Base-by-base conservation (phyloP, 2,329 filamentous ascomycete genomes). In the Monosporascus sp. region DNA sequence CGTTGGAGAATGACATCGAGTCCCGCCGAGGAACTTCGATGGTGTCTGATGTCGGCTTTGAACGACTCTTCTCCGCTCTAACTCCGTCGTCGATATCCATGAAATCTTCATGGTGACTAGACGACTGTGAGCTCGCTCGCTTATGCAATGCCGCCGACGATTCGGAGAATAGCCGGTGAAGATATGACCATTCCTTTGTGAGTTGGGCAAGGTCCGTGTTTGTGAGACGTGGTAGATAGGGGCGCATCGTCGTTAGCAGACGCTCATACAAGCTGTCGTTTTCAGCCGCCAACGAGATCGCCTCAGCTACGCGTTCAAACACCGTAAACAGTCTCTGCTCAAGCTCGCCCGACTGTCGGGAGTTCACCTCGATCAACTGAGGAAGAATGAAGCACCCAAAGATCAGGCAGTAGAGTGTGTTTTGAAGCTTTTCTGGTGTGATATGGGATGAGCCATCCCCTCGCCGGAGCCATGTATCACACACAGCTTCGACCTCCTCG, bases 51-150 rank as follows among this genome's bases (percentile, higher is more conserved):
- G 65, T 55, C 17, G 68, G 65, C 48, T 72, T 75, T 26, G 66
- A 71, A 24, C 74, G 75, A 56, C 78, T 84, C 50, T 73, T 73
- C 58, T 87, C 82, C 0, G 83, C 84, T 41, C 82, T 80, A 51
- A 87, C 84, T 2, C 81, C 80, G 14, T 81, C 76, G 61, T 91
- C 87, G 5, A 91, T 51, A 35, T 67, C 64, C 63, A 67, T 66
- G 28, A 54, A 55, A 37, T 67, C 64, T 38, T 56, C 54, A 24
- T 59, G 54, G 3, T 62, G 50, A 11, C 47, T 9, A 1, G 67
- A 68, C 0, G 65, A 65, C 48, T 72, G 70, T 26, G 67, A 68
- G 6, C 57, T 51, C 8, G 63, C 55, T 48, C 65, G 68, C 17
- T 72, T 67, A 46, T 61, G 65, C 46, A 72, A 60, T 35, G 61